These are phyloP conservation scores for Colletotrichum coccodes DNA, from an alignment of 2,329 filamentous ascomycete species.

Conservation along the genomic window DNA sequence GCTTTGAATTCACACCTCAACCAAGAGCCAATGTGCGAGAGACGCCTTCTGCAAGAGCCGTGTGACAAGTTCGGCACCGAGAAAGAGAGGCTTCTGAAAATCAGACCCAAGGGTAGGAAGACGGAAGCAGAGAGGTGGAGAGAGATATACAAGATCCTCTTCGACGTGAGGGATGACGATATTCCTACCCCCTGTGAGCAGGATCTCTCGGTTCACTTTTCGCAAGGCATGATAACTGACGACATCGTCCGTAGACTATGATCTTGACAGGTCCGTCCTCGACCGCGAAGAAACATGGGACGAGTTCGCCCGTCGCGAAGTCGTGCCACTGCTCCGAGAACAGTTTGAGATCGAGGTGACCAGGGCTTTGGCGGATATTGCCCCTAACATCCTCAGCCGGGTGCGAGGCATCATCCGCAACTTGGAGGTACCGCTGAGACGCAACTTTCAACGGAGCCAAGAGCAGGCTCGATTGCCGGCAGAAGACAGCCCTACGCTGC, in stretches of 20 bases:
- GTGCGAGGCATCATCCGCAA: not conserved
- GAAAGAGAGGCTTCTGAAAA: not conserved
- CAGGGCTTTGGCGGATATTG: not conserved
- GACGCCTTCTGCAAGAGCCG: not conserved
- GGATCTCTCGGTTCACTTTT: not conserved
- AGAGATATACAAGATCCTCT: not conserved
- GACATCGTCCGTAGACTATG: not conserved
- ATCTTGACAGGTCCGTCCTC: not conserved
- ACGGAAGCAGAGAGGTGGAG: not conserved
- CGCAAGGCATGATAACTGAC: not conserved
- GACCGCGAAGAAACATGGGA: not conserved
- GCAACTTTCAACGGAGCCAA: not conserved
- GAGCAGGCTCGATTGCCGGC: not conserved
- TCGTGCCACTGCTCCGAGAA: not conserved
- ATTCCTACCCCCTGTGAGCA: not conserved
- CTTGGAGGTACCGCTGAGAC: not conserved
- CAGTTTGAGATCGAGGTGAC: not conserved
- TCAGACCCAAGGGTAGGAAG: accelerated
- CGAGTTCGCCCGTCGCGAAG: not conserved
- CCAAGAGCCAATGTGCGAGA: not conserved
- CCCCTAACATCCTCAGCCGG: not conserved
- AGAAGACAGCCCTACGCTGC: not conserved
- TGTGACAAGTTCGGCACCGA: not conserved
- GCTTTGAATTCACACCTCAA: not conserved
- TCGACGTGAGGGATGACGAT: not conserved